These are phyloP conservation scores for Lophiostoma macrostomum DNA, from an alignment of 495 filamentous ascomycete genomes.

Conservation along the genomic window DNA sequence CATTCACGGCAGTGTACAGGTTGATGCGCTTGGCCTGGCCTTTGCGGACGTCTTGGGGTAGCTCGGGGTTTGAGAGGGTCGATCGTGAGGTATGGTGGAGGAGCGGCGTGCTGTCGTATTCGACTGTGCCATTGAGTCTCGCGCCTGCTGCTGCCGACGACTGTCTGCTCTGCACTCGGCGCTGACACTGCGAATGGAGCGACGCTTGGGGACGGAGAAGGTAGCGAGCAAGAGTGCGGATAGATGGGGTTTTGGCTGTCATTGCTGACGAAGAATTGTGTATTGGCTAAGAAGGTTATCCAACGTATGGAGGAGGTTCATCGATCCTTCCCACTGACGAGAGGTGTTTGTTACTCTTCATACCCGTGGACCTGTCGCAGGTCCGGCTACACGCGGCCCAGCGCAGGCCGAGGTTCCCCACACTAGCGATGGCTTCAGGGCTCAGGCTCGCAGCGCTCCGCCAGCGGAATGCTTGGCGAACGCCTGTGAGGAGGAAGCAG, in stretches of 20 bases:
- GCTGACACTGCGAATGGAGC: constrained; percentile 15
- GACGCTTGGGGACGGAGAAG: constrained; percentile 25
- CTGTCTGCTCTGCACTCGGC: constrained; percentile 19
- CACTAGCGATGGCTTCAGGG: too few relatives aligned
- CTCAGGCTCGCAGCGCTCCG: too few relatives aligned
- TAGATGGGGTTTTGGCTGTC: constrained; percentile 15
- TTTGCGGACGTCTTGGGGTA: constrained; percentile 61
- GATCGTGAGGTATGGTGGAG: constrained; percentile 73
- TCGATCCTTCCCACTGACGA: too few relatives aligned
- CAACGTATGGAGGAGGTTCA: too few relatives aligned
- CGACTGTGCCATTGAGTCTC: constrained; percentile 78
- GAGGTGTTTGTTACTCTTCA: too few relatives aligned
- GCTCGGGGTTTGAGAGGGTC: constrained; percentile 64
- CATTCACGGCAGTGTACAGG: constrained; percentile 88
- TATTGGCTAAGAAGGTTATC: not conserved
- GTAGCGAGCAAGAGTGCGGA: constrained; percentile 27
- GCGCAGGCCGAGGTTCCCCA: too few relatives aligned
- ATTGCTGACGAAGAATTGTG: constrained; percentile 2
- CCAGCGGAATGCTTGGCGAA: too few relatives aligned
- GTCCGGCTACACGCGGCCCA: too few relatives aligned
- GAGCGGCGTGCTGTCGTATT: constrained; percentile 79
- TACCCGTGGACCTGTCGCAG: too few relatives aligned
- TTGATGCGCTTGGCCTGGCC: constrained; percentile 78
- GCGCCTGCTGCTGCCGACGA: constrained; percentile 47
- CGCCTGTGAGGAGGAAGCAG: too few relatives aligned